Percentiles rank a stretch among this genome's conserved stretches.
phyloP scores from a whole-genome alignment of 2,329 filamentous ascomycete species.

The Diaporthe destruens region DNA sequence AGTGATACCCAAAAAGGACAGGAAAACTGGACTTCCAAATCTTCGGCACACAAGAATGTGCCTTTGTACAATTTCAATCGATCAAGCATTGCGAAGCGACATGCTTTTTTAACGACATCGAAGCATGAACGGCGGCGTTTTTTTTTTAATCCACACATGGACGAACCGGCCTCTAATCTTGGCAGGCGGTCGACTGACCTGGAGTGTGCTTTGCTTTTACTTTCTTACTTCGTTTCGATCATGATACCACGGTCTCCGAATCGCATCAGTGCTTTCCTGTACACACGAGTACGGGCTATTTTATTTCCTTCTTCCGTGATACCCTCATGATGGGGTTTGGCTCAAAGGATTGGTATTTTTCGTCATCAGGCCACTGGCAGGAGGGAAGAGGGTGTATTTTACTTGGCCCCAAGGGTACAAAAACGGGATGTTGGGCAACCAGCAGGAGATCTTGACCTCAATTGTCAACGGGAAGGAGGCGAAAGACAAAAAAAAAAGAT shows the following conservation, averaged over 20 bases:
- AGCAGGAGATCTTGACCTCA: slow-evolving; percentile 27
- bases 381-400: slow-evolving; percentile 21
- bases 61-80: slow-evolving; percentile 39
- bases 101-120: slow-evolving; percentile 37
- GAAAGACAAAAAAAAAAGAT: slow-evolving; percentile 14
- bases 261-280: slow-evolving; percentile 33
- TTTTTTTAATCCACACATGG: slow-evolving; percentile 19
- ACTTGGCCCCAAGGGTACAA: slow-evolving; percentile 21
- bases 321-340: slow-evolving; percentile 37
- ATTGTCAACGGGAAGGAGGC: slow-evolving; percentile 6
- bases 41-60: slow-evolving; percentile 37
- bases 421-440: slow-evolving; percentile 34
- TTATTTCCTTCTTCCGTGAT: slow-evolving; percentile 26
- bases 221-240: slow-evolving; percentile 31
- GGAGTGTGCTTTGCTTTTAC: slow-evolving; percentile 24
- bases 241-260: slow-evolving; percentile 40
- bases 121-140: slow-evolving; percentile 40
- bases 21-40: slow-evolving; percentile 31
- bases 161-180: slow-evolving; percentile 24
- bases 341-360: slow-evolving; percentile 12
- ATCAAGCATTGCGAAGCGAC: slow-evolving; percentile 40
- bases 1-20: slow-evolving; percentile 41
- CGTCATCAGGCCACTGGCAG: slow-evolving; percentile 22
- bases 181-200: slow-evolving; percentile 16
- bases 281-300: slow-evolving; percentile 18